Conservation (phyloP, 2,329 filamentous ascomycete genomes). For the Ceratocystis ficicola region DNA sequence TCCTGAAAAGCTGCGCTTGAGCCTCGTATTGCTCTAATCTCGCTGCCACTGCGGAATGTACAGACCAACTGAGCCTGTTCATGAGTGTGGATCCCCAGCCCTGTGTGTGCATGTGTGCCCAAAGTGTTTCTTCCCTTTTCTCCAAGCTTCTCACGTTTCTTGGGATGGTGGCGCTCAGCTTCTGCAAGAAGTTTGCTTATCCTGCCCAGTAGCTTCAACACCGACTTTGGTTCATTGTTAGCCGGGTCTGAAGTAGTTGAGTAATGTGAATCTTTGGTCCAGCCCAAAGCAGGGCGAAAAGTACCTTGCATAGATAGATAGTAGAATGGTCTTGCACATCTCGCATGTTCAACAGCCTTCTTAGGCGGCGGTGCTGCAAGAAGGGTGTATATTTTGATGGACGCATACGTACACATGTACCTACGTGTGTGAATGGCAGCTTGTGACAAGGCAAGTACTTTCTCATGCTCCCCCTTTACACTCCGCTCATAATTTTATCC, state of each 20-base stretch:
- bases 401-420: background rate
- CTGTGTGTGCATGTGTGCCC: background rate
- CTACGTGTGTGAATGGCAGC: background rate
- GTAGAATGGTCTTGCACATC: background rate
- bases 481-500: background rate
- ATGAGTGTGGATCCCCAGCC: no score
- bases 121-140: background rate
- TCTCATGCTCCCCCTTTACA: background rate
- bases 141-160: background rate
- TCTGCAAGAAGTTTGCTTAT: background rate
- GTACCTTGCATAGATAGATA: background rate
- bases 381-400: background rate
- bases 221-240: no score
- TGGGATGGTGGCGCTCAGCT: conserved; percentile 4
- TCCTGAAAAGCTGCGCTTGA: background rate
- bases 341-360: background rate
- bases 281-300: background rate
- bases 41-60: no score
- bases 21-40: background rate
- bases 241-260: background rate
- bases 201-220: background rate
- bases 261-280: background rate
- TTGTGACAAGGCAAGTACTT: background rate
- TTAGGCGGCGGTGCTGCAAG: background rate
- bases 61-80: no score